Evolutionary conservation across 371 early-diverging fungal genomes (phyloP), one percentile per base, ranked within the genome.

Genomic region (Lichtheimia ramosa): DNA sequence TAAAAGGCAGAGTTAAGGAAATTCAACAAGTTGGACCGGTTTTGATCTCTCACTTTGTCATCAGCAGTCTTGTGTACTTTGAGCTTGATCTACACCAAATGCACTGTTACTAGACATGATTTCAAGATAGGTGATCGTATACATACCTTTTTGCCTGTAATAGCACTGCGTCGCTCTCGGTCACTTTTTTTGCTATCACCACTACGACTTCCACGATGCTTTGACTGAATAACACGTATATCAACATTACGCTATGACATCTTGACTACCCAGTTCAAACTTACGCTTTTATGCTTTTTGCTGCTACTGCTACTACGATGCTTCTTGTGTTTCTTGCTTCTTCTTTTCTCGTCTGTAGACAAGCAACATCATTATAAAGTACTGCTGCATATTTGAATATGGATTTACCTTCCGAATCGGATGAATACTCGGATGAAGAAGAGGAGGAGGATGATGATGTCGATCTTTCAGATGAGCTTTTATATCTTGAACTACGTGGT

Each of bases 1-100:
- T 56, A 73, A 43, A 70, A 73, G n/a, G 70, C 70, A 20, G 70
- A 67, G 50, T 70, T 73, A 25, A 69, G 34, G 43, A 70, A 73
- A 5, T 73, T 46, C 15, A 73, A 53, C 42, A 74, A 51, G 25
- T 66, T 68, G 20, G 74, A 70, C 2, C 74, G 61, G 21, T 74
- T 70, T 18, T 70, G 59, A 28, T 73, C 70, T 15, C 70, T 51
- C 39, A 56, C 49, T 43, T 70, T 73, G 56, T 73, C 70, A 27
- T 65, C 61, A 0, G 70, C 27, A 7, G 70, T 61, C 52, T 73
- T 73, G 41, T 65, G 64, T 7, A 70, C 56, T 63, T 73, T 73
- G 8, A 73, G 50, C 43, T 73, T 70, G 34, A 73, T 52, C 74
- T 73, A 42, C 39, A 18, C 34, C 41, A 25, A 25, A 3, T 25